phyloP scores from a whole-genome alignment of 116 monocot genomes.

The Phalaenopsis hybrid region DNA sequence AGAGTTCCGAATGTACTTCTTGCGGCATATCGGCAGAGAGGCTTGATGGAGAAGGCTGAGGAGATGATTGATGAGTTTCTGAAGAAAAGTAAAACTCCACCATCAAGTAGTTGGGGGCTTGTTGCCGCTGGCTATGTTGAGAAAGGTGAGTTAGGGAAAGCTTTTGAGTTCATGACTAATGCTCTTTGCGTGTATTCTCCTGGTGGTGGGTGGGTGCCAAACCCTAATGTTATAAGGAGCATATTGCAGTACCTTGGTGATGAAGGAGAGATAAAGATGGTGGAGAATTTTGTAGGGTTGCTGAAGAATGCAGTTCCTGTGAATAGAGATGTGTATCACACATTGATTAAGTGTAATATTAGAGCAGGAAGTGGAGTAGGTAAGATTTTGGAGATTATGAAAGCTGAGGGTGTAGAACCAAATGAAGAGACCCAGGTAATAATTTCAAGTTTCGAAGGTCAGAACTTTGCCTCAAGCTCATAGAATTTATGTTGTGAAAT shows the following conservation, averaged over 20 bases:
- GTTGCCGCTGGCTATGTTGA: slow-evolving; percentile 45
- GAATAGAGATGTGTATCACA: slow-evolving; percentile 47
- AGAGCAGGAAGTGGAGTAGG: slow-evolving; percentile 41
- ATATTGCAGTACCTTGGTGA: slow-evolving; percentile 50
- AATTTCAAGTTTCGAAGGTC: slow-evolving; percentile 2
- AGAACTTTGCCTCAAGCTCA: neutral
- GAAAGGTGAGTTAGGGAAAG: slow-evolving; percentile 44
- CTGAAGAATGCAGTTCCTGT: slow-evolving; percentile 35
- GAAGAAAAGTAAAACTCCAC: slow-evolving; percentile 44
- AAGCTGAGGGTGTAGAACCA: slow-evolving; percentile 35
- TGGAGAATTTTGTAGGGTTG: slow-evolving; percentile 46
- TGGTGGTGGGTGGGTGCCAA: slow-evolving; percentile 43
- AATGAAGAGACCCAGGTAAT: slow-evolving; percentile 34
- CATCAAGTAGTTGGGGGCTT: slow-evolving; percentile 55
- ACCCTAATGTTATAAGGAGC: slow-evolving; percentile 19
- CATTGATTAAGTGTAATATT: slow-evolving; percentile 42
- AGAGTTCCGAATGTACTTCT: slow-evolving; percentile 64
- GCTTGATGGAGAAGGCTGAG: slow-evolving; percentile 63
- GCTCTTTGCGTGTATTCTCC: slow-evolving; percentile 43
- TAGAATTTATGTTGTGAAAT: neutral
- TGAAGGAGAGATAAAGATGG: slow-evolving; percentile 23
- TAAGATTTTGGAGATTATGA: slow-evolving; percentile 41
- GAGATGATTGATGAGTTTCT: slow-evolving; percentile 39
- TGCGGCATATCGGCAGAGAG: slow-evolving; percentile 33
- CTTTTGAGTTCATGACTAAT: slow-evolving; percentile 48